Evolutionary conservation across 2,329 filamentous ascomycete genomes (phyloP), one percentile per base, ranked within the genome.

Genomic region (Geosmithia morbida): DNA sequence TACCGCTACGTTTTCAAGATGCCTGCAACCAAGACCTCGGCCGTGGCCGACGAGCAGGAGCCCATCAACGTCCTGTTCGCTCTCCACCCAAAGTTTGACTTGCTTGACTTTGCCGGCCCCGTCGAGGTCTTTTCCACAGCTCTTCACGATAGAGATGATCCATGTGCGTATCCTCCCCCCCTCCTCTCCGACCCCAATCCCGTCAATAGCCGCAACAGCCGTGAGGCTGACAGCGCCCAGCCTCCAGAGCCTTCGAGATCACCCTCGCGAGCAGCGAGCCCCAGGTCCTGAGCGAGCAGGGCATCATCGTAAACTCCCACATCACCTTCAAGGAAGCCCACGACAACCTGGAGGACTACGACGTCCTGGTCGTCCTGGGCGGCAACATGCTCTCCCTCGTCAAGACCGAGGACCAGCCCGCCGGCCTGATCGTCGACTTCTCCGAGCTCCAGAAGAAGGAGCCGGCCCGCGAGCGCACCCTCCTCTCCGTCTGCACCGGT

Each of bases 401-500:
- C 59, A 79, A 85, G 65, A 66, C 72, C 58, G 83, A 85, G 59
- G 64, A 70, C 46, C 77, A 87, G 62, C 84, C 83, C 20, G 71
- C 89, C 51, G 67, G 71, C 52, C 70, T 90, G 61, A 86, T 92
- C 70, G 74, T 75, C 55, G 81, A 82, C 58, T 92, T 83, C 66
- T 77, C 83, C 53, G 83, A 89, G 60, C 71, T 90, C 49, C 86
- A 92, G 68, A 80, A 86, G 71, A 79, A 78, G 57, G 84, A 89
- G 56, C 83, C 86, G 13, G 72, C 72, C 58, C 83, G 83, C 57
- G 87, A 94, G 71, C 84, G 87, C 55, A 89, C 86, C 45, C 70
- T 92, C 57, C 69, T 92, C 55, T 85, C 84, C 54, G 71, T 94
- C 63, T 88, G 84, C 70, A 87, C 85, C 44, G 87, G 85, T 52